Evolutionary conservation across 2,329 filamentous ascomycete genomes (phyloP).

Genomic region (Orbilia javanica): DNA sequence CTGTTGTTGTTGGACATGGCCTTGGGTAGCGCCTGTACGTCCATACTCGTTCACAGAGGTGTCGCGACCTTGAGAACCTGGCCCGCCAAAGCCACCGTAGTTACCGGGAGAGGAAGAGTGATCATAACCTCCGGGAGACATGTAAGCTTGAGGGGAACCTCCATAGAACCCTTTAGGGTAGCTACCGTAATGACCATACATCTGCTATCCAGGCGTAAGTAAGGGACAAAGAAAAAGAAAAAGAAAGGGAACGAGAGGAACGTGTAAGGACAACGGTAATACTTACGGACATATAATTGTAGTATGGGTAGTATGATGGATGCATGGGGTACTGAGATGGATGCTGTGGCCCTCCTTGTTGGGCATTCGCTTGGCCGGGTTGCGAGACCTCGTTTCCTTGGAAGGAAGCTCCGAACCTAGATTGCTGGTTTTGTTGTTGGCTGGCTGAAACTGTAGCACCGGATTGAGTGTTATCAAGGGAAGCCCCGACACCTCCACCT

Average conservation of each 20-base stretch:
- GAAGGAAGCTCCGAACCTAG: slow-evolving; percentile 53
- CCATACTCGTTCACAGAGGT: slow-evolving; percentile 60
- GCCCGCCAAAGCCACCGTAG: slow-evolving; percentile 68
- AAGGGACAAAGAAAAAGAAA: slow-evolving; percentile 60
- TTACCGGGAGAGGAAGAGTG: slow-evolving; percentile 76
- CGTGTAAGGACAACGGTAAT: slow-evolving; percentile 66
- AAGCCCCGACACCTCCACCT: slow-evolving; percentile 72
- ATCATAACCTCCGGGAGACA: slow-evolving; percentile 71
- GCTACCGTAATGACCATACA: slow-evolving; percentile 44
- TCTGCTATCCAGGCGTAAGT: slow-evolving; percentile 67
- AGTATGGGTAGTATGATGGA: slow-evolving; percentile 73
- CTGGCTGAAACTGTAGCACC: slow-evolving; percentile 68
- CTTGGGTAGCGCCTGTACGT: slow-evolving; percentile 62
- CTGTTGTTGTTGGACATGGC: slow-evolving; percentile 58
- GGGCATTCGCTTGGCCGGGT: slow-evolving; percentile 76
- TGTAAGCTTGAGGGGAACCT: slow-evolving; percentile 73
- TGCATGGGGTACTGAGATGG: slow-evolving; percentile 71
- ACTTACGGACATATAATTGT: slow-evolving; percentile 75
- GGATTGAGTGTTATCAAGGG: slow-evolving; percentile 72
- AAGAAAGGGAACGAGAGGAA: slow-evolving; percentile 59
- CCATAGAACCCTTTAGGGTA: slow-evolving; percentile 67
- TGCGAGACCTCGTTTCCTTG: slow-evolving; percentile 69
- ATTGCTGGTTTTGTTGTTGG: slow-evolving; percentile 83
- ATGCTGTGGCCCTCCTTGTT: slow-evolving; percentile 70
- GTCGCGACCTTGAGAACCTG: slow-evolving; percentile 61